These are phyloP conservation scores for Porpolomopsis calyptriformis DNA, from an alignment of 768 basidiomycete genomes.

Conservation along the genomic window DNA sequence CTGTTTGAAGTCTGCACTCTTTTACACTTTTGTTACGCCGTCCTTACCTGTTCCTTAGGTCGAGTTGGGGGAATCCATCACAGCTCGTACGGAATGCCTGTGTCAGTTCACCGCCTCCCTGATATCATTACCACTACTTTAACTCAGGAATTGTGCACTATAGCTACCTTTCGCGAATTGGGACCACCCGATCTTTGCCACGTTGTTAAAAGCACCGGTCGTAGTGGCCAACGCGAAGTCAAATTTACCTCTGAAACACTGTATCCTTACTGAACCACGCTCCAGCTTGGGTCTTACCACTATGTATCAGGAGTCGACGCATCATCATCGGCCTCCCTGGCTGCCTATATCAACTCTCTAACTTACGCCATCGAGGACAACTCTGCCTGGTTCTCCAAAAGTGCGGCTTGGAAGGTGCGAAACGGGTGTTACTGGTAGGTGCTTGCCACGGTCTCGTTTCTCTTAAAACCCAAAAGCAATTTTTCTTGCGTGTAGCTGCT, in stretches of 20 bases:
- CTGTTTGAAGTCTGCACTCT: slow-evolving; percentile 71
- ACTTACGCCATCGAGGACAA: slow-evolving; percentile 90
- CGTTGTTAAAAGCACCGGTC: slow-evolving; percentile 84
- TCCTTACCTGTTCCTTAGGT: slow-evolving; percentile 34
- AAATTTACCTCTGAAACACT: background rate
- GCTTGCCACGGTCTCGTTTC: background rate
- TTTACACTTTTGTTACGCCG: background rate
- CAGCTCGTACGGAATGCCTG: slow-evolving; percentile 84
- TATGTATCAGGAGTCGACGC: slow-evolving; percentile 98
- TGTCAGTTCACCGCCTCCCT: slow-evolving; percentile 40
- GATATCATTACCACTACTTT: slow-evolving; percentile 5
- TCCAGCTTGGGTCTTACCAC: slow-evolving; percentile 89
- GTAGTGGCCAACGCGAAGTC: slow-evolving; percentile 79
- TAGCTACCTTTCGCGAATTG: slow-evolving; percentile 92
- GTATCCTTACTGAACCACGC: slow-evolving; percentile 7
- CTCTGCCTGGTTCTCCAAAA: slow-evolving; percentile 85
- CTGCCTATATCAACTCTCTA: slow-evolving; percentile 97
- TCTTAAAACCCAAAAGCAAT: background rate
- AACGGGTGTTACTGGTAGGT: slow-evolving; percentile 87
- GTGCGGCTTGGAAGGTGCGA: slow-evolving; percentile 78
- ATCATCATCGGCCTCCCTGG: slow-evolving; percentile 92
- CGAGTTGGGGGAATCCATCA: slow-evolving; percentile 81
- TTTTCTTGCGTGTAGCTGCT: slow-evolving; percentile 49
- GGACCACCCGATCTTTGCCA: slow-evolving; percentile 97
- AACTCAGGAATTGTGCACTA: slow-evolving; percentile 14